Base-by-base conservation (phyloP, 2,329 filamentous ascomycete species). In the Verticillium nonalfalfae region DNA sequence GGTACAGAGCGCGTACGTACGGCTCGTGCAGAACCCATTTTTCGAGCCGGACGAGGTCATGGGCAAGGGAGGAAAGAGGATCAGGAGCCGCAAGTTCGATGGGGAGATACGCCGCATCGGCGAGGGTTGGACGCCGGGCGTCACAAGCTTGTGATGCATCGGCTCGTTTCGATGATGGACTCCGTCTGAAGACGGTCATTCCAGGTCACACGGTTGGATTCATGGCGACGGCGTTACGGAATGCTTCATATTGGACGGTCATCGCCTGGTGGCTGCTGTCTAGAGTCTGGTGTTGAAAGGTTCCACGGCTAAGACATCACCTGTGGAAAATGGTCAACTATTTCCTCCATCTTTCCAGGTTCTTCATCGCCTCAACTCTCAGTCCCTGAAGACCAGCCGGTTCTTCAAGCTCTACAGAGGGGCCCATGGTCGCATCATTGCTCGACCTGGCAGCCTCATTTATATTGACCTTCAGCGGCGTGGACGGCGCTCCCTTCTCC, bases 1-100 rank as follows among this genome's bases (percentile, higher is more conserved):
- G 34, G 85, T 99, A 76, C 95, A 98, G 77, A 88, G 85, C n/a
- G 93, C 94, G 35, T 99, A 97, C 70, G 90, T 98, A 62, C 81
- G 86, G 64, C 79, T 99, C 59, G 78, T 98, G 66, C 90, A 97
- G 75, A 98, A 99, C 71, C 94, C 94, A 0, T 99, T 99, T 76
- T 98, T 93, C 74, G 87, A 90, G 56, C 94, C 94, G 10, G 93
- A 97, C 71, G 90, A 94, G 69, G 73, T 78, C 3, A 74, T 74
- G 0, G 83, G 81, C 0, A 74, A 74, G 33, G 81, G 81, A 0
- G 85, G 85, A 3, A 84, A 87, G 72, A 88, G 88, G 71, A 97
- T 98, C 66, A 90, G 86, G 59, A 97, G 93, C 74, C 85, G 83
- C 68, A 87, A 80, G 72, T 99, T 99, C 74, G 83, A 87, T 59